These are phyloP conservation scores for Torulaspora microellipsoides DNA, from an alignment of 805 yeast species.

Conservation along the genomic window DNA sequence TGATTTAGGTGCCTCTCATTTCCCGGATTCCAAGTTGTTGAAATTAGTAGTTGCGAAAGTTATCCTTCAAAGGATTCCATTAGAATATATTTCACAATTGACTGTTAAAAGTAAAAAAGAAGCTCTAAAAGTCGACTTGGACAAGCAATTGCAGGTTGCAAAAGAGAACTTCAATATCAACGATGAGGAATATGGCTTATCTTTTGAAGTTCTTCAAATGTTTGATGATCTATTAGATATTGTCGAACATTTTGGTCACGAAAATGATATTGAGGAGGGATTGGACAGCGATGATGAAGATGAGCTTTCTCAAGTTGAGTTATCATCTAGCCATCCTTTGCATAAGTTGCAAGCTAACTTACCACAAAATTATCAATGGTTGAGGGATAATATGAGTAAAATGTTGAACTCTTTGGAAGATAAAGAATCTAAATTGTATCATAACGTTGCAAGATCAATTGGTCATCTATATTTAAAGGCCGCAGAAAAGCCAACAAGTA, in stretches of 20 bases:
- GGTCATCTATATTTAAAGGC: constrained; percentile 63
- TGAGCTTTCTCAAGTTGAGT: constrained; percentile 33
- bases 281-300: constrained; percentile 54
- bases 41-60: constrained; percentile 53
- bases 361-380: constrained; percentile 50
- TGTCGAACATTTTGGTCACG: constrained; percentile 59
- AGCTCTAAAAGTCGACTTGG: constrained; percentile 35
- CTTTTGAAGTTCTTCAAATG: constrained; percentile 50
- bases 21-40: constrained; percentile 44
- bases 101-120: constrained; percentile 34
- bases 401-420: constrained; percentile 19
- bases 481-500: constrained; percentile 56
- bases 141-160: constrained; percentile 43
- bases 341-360: constrained; percentile 35
- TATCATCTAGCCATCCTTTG: constrained; percentile 55
- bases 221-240: constrained; percentile 67
- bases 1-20: constrained; percentile 50
- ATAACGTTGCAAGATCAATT: constrained; percentile 44
- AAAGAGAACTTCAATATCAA: constrained; percentile 44
- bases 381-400: constrained; percentile 25
- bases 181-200: constrained; percentile 37
- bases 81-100: constrained; percentile 52
- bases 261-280: constrained; percentile 49
- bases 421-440: constrained; percentile 28
- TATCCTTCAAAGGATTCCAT: constrained; percentile 52